A percentile compares a stretch with the other conserved stretches of the same genome.
These are phyloP conservation scores for Malus hybrid DNA, from an alignment of 331 rosid genomes.

Conservation along the genomic window DNA sequence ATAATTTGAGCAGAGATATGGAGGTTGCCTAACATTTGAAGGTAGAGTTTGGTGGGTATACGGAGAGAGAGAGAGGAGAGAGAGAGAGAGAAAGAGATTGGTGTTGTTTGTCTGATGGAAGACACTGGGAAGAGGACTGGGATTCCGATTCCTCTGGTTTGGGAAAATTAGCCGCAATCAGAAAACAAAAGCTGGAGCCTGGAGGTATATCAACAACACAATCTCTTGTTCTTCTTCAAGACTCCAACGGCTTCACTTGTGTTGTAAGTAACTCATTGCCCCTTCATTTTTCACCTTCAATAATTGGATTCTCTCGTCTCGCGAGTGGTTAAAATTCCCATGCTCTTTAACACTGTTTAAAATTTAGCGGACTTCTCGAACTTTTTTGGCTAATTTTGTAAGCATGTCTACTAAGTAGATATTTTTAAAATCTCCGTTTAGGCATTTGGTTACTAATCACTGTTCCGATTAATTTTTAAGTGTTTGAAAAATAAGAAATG, in stretches of 20 bases:
- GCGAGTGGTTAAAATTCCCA: no score
- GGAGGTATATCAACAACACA: no score
- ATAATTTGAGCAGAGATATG: not conserved
- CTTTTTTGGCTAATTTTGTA: no score
- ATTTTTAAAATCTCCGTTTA: no score
- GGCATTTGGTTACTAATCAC: fast-evolving
- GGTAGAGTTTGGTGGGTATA: not conserved
- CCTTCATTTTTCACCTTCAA: not conserved
- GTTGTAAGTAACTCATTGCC: not conserved
- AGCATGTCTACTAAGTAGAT: not conserved
- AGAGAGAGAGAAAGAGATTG: not conserved
- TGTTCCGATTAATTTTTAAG: no score
- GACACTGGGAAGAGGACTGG: not conserved
- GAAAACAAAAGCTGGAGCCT: no score
- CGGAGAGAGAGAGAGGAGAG: not conserved
- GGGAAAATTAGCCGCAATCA: slow-evolving; percentile 10
- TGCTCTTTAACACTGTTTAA: no score
- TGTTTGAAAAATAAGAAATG: no score
- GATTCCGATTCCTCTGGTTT: slow-evolving; percentile 38
- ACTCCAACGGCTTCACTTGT: not conserved
- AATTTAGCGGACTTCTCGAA: no score
- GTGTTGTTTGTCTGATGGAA: not conserved
- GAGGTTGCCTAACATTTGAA: not conserved
- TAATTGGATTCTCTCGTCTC: not conserved
- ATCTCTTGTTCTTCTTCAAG: not conserved